Percentiles rank a stretch among this genome's conserved stretches.
phyloP scores from a whole-genome alignment of 139 green algal species.

The Coelastrella sp. region DNA sequence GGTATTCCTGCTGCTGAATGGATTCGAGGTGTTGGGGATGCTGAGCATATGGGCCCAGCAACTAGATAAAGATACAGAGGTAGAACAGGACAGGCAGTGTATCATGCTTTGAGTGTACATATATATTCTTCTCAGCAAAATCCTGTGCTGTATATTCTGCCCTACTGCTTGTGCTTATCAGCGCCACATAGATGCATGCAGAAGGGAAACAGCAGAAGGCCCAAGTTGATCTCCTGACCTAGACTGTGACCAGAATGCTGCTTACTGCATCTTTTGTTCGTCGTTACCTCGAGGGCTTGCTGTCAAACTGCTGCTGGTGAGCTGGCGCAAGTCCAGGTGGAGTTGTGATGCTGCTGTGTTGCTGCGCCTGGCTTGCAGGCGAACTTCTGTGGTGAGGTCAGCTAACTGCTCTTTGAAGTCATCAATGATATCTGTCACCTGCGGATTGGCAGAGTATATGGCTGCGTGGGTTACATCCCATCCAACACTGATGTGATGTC shows the following conservation, averaged over 20 bases:
- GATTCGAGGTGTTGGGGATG: neutral
- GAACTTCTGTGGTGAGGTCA: conserved; percentile 23
- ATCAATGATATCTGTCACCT: neutral
- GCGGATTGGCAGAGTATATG: neutral
- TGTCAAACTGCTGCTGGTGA: neutral
- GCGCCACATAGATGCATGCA: too few relatives aligned
- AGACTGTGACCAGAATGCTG: too few relatives aligned
- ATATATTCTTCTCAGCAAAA: too few relatives aligned
- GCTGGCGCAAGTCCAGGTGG: conserved; percentile 9
- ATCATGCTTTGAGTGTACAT: too few relatives aligned
- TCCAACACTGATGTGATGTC: too few relatives aligned
- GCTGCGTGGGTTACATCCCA: too few relatives aligned
- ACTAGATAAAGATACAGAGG: neutral
- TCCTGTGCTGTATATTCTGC: too few relatives aligned
- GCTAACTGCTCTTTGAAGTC: neutral
- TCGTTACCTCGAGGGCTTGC: conserved; percentile 26
- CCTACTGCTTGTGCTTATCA: too few relatives aligned
- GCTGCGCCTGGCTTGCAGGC: conserved; percentile 28
- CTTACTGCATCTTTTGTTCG: neutral
- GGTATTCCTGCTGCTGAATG: neutral
- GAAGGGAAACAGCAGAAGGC: too few relatives aligned
- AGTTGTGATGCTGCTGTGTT: conserved; percentile 3
- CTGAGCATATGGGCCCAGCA: neutral
- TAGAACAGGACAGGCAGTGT: too few relatives aligned
- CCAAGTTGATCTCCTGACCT: too few relatives aligned